phyloP scores from a whole-genome alignment of 257 asterid genomes.

The Solanum arcanum region DNA sequence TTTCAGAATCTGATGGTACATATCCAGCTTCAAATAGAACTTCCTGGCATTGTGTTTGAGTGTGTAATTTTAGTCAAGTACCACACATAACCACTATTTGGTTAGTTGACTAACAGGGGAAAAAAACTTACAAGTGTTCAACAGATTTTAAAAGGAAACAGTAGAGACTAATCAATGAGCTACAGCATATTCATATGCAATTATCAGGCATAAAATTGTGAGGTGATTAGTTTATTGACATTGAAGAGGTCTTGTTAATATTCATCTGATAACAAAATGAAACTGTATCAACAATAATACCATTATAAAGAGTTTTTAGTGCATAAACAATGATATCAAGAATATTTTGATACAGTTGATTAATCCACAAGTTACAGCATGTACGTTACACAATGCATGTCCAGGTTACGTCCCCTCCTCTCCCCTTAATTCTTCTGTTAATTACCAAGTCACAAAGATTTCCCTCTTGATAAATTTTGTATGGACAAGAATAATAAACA shows the following conservation, averaged over 20 bases:
- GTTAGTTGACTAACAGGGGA: not conserved
- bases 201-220: not conserved
- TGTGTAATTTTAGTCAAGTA: not conserved
- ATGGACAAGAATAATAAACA: not conserved
- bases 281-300: not conserved
- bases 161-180: not conserved
- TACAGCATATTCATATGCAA: not conserved
- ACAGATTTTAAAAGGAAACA: not conserved
- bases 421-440: not conserved
- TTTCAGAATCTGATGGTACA: conserved; percentile 79
- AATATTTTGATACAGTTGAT: not conserved
- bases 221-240: not conserved
- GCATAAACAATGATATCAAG: not conserved
- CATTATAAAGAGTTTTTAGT: not conserved
- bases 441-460: not conserved
- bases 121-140: not conserved
- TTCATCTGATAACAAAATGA: not conserved
- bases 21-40: conserved; percentile 67
- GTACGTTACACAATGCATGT: not conserved
- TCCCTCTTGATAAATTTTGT: not conserved
- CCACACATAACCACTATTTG: not conserved
- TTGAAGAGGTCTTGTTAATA: not conserved
- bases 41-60: conserved; percentile 29
- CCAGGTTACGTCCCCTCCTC: not conserved
- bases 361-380: not conserved